phyloP scores from a whole-genome alignment of 1,284 basidiomycete genomes.

The Hemileia vastatrix region DNA sequence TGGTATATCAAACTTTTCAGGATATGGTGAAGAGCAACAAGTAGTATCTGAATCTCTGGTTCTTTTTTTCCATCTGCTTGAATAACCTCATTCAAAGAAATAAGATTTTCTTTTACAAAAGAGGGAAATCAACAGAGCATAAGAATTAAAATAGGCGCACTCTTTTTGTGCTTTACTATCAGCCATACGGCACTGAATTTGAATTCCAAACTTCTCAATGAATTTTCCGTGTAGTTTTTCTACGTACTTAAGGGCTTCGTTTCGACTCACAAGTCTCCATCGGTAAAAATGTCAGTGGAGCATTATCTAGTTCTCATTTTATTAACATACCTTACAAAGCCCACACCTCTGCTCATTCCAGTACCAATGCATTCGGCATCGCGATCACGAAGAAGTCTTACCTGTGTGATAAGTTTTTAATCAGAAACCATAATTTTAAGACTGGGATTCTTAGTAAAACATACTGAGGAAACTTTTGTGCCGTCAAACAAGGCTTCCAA shows the following conservation, averaged over 20 bases:
- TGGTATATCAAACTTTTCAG: too few relatives aligned
- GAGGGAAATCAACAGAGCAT: too few relatives aligned
- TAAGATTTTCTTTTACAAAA: too few relatives aligned
- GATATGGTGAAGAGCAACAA: too few relatives aligned
- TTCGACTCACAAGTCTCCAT: background rate
- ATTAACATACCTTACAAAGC: slow-evolving; percentile 10
- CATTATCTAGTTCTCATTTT: background rate
- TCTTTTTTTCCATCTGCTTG: too few relatives aligned
- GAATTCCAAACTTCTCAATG: background rate
- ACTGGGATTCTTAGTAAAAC: background rate
- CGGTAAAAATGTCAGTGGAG: background rate
- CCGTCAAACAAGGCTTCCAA: slow-evolving; percentile 7
- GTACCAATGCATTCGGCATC: slow-evolving; percentile 8
- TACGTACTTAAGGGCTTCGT: slow-evolving; percentile 10
- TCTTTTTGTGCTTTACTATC: slow-evolving; percentile 20
- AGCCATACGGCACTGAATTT: slow-evolving; percentile 19
- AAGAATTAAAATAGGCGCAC: too few relatives aligned
- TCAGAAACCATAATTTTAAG: background rate
- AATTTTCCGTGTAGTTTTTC: slow-evolving; percentile 8
- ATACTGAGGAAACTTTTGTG: slow-evolving; percentile 8
- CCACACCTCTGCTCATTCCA: slow-evolving; percentile 8
- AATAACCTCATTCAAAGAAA: too few relatives aligned
- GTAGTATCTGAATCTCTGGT: too few relatives aligned
- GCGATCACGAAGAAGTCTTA: slow-evolving; percentile 9
- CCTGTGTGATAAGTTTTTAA: background rate